Base-by-base conservation (phyloP, 495 filamentous ascomycete genomes). In the Thozetella sp. region DNA sequence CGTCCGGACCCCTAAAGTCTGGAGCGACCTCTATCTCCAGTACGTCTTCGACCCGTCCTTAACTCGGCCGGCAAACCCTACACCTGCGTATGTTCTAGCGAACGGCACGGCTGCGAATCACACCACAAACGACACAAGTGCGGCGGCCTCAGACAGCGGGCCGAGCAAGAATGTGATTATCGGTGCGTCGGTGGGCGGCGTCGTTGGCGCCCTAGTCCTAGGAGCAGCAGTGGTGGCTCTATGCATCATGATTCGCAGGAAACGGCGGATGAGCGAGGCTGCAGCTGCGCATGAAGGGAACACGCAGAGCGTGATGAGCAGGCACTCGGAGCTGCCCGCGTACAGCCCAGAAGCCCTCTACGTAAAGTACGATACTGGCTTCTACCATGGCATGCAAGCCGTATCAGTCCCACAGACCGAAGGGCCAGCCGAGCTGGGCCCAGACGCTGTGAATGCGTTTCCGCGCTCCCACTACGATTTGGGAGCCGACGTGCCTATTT, bases 1-100 rank as follows among this genome's bases (percentile, higher is more conserved):
- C 40, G 37, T 55, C 51, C 45, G 20, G 1, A 51, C 19, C 22
- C 55, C 60, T 40, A 54, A 58, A 17, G 6, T 37, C 13, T 63
- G 60, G 60, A 58, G 56, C 51, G 55, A 63, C 40, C 19, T 43
- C 15, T 63, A 63, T 43, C 40, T 63, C 34, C 60, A 58, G 20
- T 63, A 58, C 56, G 37, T 63, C 51, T 58, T 63, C 27, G 26
- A 63, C 51, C 60, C 60, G 15, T 13, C 51, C 13, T 37, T 63
- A n/a, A 12, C 24, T 4, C 60, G 60, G 0, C 60, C 60, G 22
- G 23, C 55, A 1, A 55, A 62, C 51, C n/a, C n/a, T n/a, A 51
- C 55, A 25, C 60, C 60, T 25, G 53, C 22, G 15, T 58, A 63
- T 43, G 26, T 17, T 15, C 55, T 58, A 40, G 60, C 51, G 27